These are phyloP conservation scores for Pseudisothecium myosuroides DNA, from an alignment of 225 moss, liverwort and hornwort species.

Conservation along the genomic window DNA sequence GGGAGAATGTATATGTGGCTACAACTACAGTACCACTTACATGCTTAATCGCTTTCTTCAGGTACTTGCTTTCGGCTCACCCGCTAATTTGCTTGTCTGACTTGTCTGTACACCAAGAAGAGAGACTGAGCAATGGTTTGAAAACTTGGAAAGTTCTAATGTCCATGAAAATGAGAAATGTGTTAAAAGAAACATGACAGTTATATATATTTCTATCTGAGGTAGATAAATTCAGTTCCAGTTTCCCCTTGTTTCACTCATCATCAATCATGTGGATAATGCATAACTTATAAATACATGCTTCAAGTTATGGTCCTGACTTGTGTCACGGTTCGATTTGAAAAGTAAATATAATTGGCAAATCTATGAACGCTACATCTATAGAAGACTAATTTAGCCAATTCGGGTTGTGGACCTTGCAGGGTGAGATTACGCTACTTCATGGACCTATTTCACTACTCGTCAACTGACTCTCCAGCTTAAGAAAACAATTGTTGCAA, in stretches of 20 bases:
- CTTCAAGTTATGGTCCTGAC: background rate
- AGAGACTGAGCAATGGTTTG: background rate
- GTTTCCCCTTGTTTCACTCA: background rate
- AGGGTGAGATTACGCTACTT: conserved; percentile 21
- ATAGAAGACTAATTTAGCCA: background rate
- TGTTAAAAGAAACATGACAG: no score
- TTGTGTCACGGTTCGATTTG: background rate
- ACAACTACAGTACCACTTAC: conserved; percentile 90
- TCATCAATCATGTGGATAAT: background rate
- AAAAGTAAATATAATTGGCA: background rate
- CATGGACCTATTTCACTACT: background rate
- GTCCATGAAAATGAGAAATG: background rate
- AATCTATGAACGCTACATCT: background rate
- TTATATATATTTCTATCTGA: background rate
- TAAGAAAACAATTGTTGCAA: background rate
- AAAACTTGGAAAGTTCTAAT: background rate
- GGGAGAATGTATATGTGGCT: conserved; percentile 54
- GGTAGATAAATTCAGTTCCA: background rate
- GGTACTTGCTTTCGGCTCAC: conserved; percentile 14
- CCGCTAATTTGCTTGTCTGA: background rate
- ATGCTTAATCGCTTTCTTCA: conserved; percentile 91
- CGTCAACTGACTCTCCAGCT: background rate
- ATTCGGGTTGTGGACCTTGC: conserved; percentile 6
- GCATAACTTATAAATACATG: background rate
- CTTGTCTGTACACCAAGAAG: background rate